These are phyloP conservation scores for Cudoniella acicularis DNA, from an alignment of 495 filamentous ascomycete species.

Conservation along the genomic window DNA sequence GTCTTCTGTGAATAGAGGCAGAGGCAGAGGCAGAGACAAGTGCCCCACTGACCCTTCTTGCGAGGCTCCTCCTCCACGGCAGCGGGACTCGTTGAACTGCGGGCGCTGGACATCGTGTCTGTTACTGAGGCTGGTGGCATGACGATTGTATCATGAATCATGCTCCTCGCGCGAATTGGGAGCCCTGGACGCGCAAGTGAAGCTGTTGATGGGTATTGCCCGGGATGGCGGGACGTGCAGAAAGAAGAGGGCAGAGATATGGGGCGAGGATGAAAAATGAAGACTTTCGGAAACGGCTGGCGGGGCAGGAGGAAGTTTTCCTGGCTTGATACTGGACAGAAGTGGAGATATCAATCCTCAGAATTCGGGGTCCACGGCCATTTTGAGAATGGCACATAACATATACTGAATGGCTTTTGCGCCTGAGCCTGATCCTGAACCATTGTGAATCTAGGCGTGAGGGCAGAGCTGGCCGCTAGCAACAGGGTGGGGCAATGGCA, in stretches of 20 bases:
- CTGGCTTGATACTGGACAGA: background rate
- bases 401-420: background rate
- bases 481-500: background rate
- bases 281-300: background rate
- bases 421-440: background rate
- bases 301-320: background rate
- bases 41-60: constrained; percentile 21
- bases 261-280: background rate
- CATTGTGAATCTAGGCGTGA: background rate
- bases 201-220: background rate
- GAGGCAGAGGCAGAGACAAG: background rate
- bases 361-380: background rate
- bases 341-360: background rate
- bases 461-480: background rate
- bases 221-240: background rate
- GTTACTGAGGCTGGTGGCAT: background rate
- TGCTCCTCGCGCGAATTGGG: background rate
- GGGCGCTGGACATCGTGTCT: constrained; percentile 13
- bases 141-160: background rate
- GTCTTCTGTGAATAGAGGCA: background rate
- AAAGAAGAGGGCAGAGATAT: background rate
- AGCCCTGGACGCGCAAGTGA: background rate
- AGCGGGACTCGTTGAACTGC: constrained; percentile 17
- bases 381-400: background rate
- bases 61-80: constrained; percentile 21